Base-by-base conservation (phyloP, 2,329 filamentous ascomycete species). In the Mariannaea sp. region DNA sequence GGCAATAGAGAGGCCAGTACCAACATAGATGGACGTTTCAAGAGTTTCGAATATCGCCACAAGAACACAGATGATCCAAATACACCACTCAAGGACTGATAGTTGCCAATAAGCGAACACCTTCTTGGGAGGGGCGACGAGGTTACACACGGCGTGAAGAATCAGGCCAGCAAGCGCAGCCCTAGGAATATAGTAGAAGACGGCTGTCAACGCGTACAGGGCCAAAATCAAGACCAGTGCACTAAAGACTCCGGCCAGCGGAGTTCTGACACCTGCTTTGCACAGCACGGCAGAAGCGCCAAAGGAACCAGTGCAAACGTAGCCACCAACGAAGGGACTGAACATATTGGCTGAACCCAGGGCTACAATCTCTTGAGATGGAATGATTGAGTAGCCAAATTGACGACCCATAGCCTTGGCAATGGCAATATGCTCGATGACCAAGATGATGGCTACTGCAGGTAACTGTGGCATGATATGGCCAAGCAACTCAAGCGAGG, bases 341-440 rank as follows among this genome's bases (percentile, higher is more conserved):
- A 92, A 77, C 4, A 92, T 71, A 62, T 93, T 93, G 26, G 83
- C 84, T 3, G 90, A 83, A 29, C 89, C 89, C 56, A 92, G 88
- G 10, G 88, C 88, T 22, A 92, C 85, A 29, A 92, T 75, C 67
- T 93, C 89, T 64, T 93, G 89, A 0, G 89, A 92, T 0, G 89
- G 88, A 51, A 89, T 80, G 65, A 93, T 87, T 12, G 82, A 85
- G 70, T 93, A 93, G 72, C 89, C 89, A 74, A 90, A 90, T 58
- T 90, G 79, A 53, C 89, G 80, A 6, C 89, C 89, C 65, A 92
- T 92, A 0, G 89, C 90, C 69, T 93, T 93, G 6, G 88, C 86
- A 55, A 93, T 92, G 35, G 89, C 88, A 59, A 92, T 92, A 67
- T 93, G 89, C 71, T 92, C 89, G 49, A 93, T 89, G 16, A 92